phyloP scores from a whole-genome alignment of 202 grass and related monocot genomes.

The Panicum hallii region DNA sequence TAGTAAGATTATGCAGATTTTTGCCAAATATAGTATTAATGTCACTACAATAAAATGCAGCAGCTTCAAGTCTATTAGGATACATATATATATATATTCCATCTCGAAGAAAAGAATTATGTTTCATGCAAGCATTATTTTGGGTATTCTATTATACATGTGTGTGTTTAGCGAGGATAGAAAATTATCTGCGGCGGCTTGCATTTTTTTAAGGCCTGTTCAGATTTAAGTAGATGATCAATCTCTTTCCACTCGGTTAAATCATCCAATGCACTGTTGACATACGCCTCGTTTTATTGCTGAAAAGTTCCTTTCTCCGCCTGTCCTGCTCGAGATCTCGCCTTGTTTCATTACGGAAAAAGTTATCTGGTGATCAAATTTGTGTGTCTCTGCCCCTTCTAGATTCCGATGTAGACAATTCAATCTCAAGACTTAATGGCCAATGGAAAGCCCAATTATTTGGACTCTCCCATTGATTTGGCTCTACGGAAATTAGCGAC shows the following conservation, averaged over 20 bases:
- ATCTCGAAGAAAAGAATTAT: too few species aligned
- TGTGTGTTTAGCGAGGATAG: not conserved
- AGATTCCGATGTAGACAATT: conserved; percentile 31
- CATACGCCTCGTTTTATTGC: not conserved
- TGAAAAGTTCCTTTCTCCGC: conserved; percentile 1
- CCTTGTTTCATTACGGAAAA: conserved; percentile 9
- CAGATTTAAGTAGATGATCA: not conserved
- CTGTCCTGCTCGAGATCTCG: not conserved
- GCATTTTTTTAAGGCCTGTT: not conserved
- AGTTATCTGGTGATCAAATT: not conserved
- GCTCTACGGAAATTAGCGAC: not conserved
- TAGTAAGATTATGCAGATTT: too few species aligned
- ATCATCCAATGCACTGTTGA: conserved; percentile 39
- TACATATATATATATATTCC: too few species aligned
- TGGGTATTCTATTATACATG: too few species aligned
- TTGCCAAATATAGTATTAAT: too few species aligned
- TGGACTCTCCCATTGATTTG: not conserved
- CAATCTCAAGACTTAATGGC: not conserved
- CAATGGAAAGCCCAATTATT: conserved; percentile 10
- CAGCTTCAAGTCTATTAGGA: too few species aligned
- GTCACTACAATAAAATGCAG: too few species aligned
- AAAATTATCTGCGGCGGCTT: not conserved
- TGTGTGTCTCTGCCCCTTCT: not conserved
- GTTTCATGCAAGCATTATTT: too few species aligned
- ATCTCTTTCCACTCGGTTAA: conserved; percentile 12